A percentile compares a stretch with the other conserved stretches of the same genome.
Evolutionary conservation across 2,329 filamentous ascomycete genomes (phyloP).

Genomic region (Daldinia sp.): DNA sequence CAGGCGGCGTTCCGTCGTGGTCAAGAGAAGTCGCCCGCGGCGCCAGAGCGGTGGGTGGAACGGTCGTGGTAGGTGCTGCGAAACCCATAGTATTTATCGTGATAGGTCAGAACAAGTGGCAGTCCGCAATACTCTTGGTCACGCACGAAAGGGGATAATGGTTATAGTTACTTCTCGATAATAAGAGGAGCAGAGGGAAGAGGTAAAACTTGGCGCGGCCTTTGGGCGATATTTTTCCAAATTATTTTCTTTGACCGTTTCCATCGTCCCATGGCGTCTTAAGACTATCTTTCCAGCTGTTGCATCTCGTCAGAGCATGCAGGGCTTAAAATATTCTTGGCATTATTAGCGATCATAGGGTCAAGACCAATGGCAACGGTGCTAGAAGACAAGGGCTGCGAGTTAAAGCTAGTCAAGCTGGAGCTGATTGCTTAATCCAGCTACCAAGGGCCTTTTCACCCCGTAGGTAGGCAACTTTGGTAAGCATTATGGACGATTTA

Average conservation of each 20-base stretch:
- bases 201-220: neutral
- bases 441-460: conserved; percentile 7
- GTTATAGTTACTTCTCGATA: neutral
- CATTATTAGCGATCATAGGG: conserved; percentile 3
- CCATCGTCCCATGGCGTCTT: conserved; percentile 2
- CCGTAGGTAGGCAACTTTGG: neutral
- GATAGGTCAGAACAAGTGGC: conserved; percentile 15
- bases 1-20: conserved; percentile 37
- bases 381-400: conserved; percentile 15
- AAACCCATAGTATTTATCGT: conserved; percentile 20
- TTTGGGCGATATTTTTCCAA: neutral
- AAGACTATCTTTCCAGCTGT: neutral
- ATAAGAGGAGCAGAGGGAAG: neutral
- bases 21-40: conserved; percentile 25
- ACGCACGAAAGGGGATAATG: neutral
- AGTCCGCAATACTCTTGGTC: conserved; percentile 7
- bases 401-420: neutral
- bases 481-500: neutral
- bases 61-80: conserved; percentile 27
- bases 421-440: conserved; percentile 16
- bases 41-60: conserved; percentile 16
- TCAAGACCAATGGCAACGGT: conserved; percentile 22
- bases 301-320: conserved; percentile 9
- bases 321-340: conserved; percentile 24
- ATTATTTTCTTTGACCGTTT: neutral